These are phyloP conservation scores for Neurospora sp. DNA, from an alignment of 495 filamentous ascomycete species.

Conservation along the genomic window DNA sequence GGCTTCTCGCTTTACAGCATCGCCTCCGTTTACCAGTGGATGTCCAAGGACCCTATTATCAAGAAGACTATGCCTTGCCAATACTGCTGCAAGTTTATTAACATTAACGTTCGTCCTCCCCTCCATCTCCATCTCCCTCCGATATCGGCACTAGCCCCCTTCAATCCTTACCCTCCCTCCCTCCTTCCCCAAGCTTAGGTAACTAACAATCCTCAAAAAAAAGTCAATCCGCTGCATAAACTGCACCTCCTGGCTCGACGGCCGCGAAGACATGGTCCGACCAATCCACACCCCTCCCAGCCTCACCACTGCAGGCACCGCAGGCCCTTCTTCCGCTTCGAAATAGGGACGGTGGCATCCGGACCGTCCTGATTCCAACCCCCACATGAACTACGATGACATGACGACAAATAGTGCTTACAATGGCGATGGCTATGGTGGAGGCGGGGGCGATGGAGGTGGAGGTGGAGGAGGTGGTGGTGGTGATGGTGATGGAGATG, in stretches of 20 bases:
- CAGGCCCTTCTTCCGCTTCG: neutral
- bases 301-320: neutral
- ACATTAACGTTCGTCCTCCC: conserved; percentile 44
- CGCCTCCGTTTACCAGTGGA: conserved; percentile 53
- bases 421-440: neutral
- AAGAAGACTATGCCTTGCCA: conserved; percentile 60
- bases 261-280: conserved; percentile 45
- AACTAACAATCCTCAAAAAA: neutral
- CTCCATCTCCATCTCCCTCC: neutral
- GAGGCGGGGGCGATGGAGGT: neutral
- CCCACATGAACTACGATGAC: neutral
- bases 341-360: neutral
- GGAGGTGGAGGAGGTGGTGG: neutral
- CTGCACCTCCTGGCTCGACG: conserved; percentile 70
- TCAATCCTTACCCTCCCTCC: neutral
- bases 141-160: neutral
- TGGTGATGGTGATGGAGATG: neutral
- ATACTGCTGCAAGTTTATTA: conserved; percentile 61
- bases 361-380: neutral
- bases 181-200: neutral
- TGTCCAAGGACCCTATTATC: conserved; percentile 56
- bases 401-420: neutral
- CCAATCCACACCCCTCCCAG: neutral
- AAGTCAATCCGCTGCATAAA: conserved; percentile 57
- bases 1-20: conserved; percentile 55